Evolutionary conservation across 176 grass and related monocot genomes (phyloP).

Genomic region (Oropetium thomaeum): DNA sequence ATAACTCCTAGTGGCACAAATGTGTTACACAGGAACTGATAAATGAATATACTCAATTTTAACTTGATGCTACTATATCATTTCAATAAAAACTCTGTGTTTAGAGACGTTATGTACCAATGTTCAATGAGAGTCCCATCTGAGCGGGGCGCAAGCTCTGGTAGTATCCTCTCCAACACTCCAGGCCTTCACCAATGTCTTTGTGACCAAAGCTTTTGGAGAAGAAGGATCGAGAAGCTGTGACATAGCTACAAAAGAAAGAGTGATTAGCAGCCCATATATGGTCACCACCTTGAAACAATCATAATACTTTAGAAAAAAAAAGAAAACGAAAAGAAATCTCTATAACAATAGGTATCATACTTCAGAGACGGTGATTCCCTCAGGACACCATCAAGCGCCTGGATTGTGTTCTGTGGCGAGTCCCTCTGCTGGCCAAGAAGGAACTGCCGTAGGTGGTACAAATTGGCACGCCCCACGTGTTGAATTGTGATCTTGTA

Average conservation of each 20-base stretch:
- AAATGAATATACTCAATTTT: background rate
- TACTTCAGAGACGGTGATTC: constrained; percentile 67
- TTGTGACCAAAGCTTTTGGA: constrained; percentile 35
- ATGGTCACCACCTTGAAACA: constrained; percentile 4
- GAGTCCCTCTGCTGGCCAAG: constrained; percentile 35
- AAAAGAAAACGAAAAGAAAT: constrained; percentile 5
- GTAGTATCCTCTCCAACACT: constrained; percentile 80
- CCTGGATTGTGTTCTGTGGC: constrained; percentile 71
- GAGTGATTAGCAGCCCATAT: background rate
- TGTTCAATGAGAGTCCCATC: constrained; percentile 76
- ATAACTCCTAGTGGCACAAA: too few species aligned
- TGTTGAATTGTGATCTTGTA: constrained; percentile 56
- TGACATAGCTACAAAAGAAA: constrained; percentile 58
- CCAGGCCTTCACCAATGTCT: constrained; percentile 63
- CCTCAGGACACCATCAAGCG: constrained; percentile 69
- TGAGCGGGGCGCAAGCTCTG: constrained; percentile 88
- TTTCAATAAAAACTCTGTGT: background rate
- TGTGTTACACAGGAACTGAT: background rate
- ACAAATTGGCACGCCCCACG: constrained; percentile 41
- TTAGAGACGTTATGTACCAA: constrained; percentile 43
- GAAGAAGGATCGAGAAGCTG: constrained; percentile 72
- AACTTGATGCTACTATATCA: background rate
- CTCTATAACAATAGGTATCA: background rate
- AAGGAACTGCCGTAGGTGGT: constrained; percentile 58
- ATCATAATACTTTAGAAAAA: background rate